These are phyloP conservation scores for Stevia rebaudiana DNA, from an alignment of 140 eudicot genomes.

Conservation along the genomic window DNA sequence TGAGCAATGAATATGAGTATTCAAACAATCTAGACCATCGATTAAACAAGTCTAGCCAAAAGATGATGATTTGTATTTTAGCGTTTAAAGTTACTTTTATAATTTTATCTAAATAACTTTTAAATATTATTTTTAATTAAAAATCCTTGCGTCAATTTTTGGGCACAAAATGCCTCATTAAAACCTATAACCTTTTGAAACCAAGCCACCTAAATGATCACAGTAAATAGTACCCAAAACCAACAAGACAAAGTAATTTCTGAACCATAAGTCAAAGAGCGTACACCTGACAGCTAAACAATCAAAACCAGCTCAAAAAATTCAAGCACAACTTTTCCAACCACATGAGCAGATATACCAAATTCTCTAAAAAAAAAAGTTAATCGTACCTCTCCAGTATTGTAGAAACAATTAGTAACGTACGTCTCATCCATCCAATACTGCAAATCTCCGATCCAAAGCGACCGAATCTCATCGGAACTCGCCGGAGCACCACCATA, in stretches of 20 bases:
- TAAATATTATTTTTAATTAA: no score
- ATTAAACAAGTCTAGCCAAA: no score
- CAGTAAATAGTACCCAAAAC: background rate
- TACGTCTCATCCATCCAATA: constrained; percentile 90
- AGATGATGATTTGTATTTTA: no score
- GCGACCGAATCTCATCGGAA: constrained; percentile 71
- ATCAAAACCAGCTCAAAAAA: no score
- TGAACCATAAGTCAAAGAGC: background rate
- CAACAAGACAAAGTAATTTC: background rate
- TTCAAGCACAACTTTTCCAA: background rate
- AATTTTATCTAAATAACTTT: no score
- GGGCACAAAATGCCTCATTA: no score
- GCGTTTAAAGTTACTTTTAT: no score
- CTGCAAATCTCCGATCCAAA: constrained; percentile 98
- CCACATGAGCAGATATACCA: background rate
- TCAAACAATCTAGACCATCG: no score
- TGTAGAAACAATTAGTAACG: constrained; percentile 46
- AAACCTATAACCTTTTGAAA: no score
- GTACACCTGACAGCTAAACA: background rate
- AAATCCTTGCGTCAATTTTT: no score
- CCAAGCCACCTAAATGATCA: no score
- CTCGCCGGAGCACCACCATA: constrained; percentile 30
- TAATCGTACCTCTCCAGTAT: constrained; percentile 64
- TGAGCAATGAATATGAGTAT: no score
- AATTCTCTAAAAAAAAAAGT: background rate